Evolutionary conservation across 2,329 filamentous ascomycete species (phyloP).

Genomic region (Sporothrix schenckii): DNA sequence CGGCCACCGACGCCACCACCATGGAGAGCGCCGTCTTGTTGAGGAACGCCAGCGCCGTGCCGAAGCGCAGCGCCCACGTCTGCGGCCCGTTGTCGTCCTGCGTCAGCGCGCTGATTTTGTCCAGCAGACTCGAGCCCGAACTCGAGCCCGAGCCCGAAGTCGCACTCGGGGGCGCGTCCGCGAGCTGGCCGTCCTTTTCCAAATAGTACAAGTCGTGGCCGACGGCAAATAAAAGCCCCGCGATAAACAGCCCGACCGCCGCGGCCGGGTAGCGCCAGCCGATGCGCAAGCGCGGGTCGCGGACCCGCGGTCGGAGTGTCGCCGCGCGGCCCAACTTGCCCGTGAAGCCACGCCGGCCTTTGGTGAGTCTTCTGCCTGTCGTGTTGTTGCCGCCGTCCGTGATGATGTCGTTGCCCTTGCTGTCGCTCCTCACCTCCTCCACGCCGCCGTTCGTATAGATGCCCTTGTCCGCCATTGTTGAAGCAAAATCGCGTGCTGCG

Average conservation of each 20-base stretch:
- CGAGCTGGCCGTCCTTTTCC: slow-evolving; percentile 18
- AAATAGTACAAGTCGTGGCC: slow-evolving; percentile 28
- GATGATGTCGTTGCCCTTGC: background rate
- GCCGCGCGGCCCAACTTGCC: too few species aligned
- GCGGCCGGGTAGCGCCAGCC: slow-evolving; percentile 11
- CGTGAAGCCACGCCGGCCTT: too few species aligned
- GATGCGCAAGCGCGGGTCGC: slow-evolving; percentile 21
- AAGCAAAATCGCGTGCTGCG: too few species aligned
- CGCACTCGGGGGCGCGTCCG: background rate
- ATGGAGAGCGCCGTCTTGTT: slow-evolving; percentile 20
- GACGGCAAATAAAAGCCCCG: slow-evolving; percentile 9
- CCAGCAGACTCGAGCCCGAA: background rate
- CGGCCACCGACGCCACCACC: slow-evolving; percentile 14
- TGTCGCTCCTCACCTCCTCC: too few species aligned
- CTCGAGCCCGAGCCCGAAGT: too few species aligned
- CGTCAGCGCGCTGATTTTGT: background rate
- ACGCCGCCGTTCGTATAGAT: too few species aligned
- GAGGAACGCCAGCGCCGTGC: slow-evolving; percentile 29
- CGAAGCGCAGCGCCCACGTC: slow-evolving; percentile 30
- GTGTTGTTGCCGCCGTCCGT: background rate
- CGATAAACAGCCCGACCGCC: slow-evolving; percentile 5
- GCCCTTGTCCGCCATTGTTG: too few species aligned
- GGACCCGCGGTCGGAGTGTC: background rate
- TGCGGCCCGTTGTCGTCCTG: slow-evolving; percentile 2
- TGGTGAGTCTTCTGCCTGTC: too few species aligned